Conservation (phyloP, 805 yeast species). For the Saccharomycopsis microspora region DNA sequence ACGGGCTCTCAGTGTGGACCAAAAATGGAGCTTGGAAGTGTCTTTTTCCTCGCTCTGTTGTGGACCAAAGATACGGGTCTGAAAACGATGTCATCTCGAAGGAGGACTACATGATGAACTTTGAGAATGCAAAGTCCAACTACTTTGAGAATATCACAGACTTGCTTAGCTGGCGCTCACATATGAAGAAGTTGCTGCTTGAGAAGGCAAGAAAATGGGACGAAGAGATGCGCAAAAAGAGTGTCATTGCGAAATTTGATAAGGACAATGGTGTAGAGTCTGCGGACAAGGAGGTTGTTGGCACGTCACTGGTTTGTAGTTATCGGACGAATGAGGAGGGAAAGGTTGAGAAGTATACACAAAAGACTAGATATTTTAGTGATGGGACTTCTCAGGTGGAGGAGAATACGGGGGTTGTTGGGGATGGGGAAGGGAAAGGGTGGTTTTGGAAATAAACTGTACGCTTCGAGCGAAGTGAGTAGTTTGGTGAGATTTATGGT, state of each 20-base stretch:
- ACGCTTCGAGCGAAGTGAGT: too few species aligned
- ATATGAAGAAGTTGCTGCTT: conserved; percentile 31
- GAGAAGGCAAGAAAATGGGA: too few species aligned
- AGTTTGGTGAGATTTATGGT: too few species aligned
- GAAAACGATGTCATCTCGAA: conserved; percentile 24
- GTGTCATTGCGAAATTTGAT: conserved; percentile 1
- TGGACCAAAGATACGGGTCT: conserved; percentile 33
- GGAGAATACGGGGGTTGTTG: conserved; percentile 18
- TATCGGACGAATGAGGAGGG: conserved; percentile 24
- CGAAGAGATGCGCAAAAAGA: background rate
- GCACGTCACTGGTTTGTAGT: conserved; percentile 27
- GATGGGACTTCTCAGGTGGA: conserved; percentile 31
- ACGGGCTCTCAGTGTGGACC: conserved; percentile 80
- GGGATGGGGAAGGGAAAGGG: conserved; percentile 17
- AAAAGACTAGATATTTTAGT: conserved; percentile 25
- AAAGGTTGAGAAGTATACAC: conserved; percentile 29
- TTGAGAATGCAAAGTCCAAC: conserved; percentile 36
- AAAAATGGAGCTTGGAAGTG: conserved; percentile 83
- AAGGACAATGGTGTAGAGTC: background rate
- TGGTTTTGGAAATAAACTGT: too few species aligned
- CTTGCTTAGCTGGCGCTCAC: conserved; percentile 52
- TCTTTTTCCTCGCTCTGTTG: conserved; percentile 47
- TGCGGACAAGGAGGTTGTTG: conserved; percentile 22
- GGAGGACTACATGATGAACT: conserved; percentile 44
- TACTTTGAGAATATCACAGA: conserved; percentile 59